Conservation (phyloP, 176 grass and related monocot genomes). For the Bothriochloa decipiens region DNA sequence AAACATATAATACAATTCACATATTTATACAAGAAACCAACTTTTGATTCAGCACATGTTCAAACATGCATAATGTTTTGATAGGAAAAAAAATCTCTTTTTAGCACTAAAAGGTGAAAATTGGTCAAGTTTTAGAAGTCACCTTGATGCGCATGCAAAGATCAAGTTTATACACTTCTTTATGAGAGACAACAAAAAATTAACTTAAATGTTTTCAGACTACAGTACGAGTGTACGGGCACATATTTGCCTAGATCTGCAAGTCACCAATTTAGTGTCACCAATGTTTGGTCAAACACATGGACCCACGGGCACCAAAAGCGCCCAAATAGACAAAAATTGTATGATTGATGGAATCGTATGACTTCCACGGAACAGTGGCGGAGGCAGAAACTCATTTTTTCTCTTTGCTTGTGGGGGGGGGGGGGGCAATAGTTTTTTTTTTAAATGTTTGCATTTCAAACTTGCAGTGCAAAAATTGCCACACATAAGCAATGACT, state of each 20-base stretch:
- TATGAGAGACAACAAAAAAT: neutral
- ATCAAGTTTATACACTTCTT: neutral
- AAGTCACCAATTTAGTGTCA: neutral
- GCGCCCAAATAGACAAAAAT: neutral
- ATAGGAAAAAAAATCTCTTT: neutral
- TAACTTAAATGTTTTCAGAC: neutral
- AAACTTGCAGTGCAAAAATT: neutral
- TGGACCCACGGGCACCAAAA: neutral
- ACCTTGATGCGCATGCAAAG: neutral
- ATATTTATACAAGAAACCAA: neutral
- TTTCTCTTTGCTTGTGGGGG: neutral
- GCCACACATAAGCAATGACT: neutral
- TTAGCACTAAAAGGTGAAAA: neutral
- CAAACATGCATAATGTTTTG: constrained; percentile 11
- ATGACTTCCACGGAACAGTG: neutral
- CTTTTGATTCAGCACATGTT: constrained; percentile 7
- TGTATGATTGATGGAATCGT: neutral
- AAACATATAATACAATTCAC: neutral
- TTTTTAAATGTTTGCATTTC: neutral
- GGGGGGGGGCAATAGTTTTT: neutral
- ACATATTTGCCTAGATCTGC: neutral
- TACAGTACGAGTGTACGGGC: neutral
- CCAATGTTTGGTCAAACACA: neutral
- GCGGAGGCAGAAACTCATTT: neutral
- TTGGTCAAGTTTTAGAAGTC: neutral